Conservation (phyloP, 2,329 filamentous ascomycete species). For the Gaeumannomyces sp. region DNA sequence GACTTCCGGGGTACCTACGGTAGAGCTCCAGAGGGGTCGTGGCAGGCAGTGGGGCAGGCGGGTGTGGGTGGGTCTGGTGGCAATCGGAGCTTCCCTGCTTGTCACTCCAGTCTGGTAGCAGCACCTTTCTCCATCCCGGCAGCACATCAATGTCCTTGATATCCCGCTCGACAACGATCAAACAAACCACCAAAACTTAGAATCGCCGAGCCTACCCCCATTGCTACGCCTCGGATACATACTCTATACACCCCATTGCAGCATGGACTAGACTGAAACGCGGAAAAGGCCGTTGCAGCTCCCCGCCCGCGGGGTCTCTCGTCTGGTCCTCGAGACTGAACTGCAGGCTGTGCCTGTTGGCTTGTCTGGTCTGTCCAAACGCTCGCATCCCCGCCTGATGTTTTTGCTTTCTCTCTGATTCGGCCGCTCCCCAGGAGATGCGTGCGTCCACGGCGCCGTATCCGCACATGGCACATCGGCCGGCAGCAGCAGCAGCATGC, state of each 20-base stretch:
- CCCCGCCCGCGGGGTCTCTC: not conserved
- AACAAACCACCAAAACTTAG: too few relatives aligned
- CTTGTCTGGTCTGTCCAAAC: too few relatives aligned
- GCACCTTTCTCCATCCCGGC: too few relatives aligned
- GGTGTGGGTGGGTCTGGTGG: not conserved
- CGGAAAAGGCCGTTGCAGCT: too few relatives aligned
- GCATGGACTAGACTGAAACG: not conserved
- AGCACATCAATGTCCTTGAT: not conserved
- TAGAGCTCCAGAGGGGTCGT: not conserved
- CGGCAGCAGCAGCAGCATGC: too few relatives aligned
- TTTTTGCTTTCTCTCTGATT: not conserved
- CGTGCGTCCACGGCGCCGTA: not conserved
- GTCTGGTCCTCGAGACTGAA: not conserved
- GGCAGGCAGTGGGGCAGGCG: not conserved
- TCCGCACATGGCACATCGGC: too few relatives aligned
- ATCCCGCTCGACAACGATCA: too few relatives aligned
- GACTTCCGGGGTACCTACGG: not conserved
- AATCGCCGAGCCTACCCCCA: too few relatives aligned
- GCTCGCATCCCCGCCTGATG: not conserved
- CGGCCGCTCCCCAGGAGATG: too few relatives aligned
- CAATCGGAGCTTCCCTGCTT: not conserved
- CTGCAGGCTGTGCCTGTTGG: too few relatives aligned
- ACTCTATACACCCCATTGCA: not conserved
- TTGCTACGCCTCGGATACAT: too few relatives aligned
- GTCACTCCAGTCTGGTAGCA: not conserved